Evolutionary conservation across 2,329 filamentous ascomycete species (phyloP), one percentile per base, ranked within the genome.

Genomic region (Rutstroemia sp.): DNA sequence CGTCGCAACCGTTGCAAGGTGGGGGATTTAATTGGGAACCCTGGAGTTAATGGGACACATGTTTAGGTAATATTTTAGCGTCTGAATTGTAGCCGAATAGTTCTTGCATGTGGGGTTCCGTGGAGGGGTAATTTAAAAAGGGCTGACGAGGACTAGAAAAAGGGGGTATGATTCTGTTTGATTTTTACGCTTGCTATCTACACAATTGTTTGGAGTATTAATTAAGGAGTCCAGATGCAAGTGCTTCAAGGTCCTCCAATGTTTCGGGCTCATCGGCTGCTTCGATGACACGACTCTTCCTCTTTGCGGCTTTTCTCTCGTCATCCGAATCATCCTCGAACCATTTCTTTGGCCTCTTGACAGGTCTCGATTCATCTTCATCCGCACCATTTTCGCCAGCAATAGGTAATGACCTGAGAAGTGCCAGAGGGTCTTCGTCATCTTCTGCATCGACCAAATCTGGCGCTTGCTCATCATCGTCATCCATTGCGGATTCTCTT

Each of bases 331-430:
- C 84, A 58, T 85, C 80, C 70, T 90, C 78, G 73, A 90, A 90
- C 86, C 86, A 89, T 72, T 90, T 90, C 81, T 87, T 89, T 58
- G 79, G 75, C 71, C 81, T 85, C 78, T 87, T 88, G 65, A 71
- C 73, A 17, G 78, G 76, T 49, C 74, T 75, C 58, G 69, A 71
- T 73, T 90, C 70, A 17, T 76, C 76, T 1, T 72, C 70, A 16
- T 70, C 69, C 73, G 89, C 89, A 48, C 69, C 69, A 6, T 56
- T 39, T 9, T 48, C 46, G 17, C 70, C 70, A 2, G 73, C 73
- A 34, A 79, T 68, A 2, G 83, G 83, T 60, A 86, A 67, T 36
- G 80, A 83, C 56, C 79, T 73, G 67, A 86, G 63, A 48, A 86
- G 69, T 9, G 76, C 81, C 63, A 86, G 69, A 12, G 81, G 77